Percentiles rank a stretch among this genome's conserved stretches.
Evolutionary conservation across 805 yeast species (phyloP).

Genomic region (Sugiyamaella lignohabitans): DNA sequence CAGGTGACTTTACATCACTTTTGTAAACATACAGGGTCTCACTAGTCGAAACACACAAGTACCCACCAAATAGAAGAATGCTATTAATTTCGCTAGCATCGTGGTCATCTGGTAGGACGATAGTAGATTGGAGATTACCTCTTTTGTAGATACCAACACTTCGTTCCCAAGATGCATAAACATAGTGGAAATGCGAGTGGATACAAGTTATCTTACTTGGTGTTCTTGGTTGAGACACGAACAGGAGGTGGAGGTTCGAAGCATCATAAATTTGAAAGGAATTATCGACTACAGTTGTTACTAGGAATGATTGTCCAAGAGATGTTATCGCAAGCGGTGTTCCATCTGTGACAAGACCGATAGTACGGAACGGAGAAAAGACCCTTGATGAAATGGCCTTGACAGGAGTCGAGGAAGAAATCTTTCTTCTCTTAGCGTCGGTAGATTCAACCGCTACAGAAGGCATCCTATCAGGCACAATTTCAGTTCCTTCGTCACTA

Average conservation of each 20-base stretch:
- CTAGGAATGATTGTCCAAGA: constrained; percentile 78
- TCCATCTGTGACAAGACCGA: constrained; percentile 86
- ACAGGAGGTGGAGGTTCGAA: constrained; percentile 71
- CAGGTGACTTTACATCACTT: constrained; percentile 34
- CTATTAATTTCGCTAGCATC: constrained; percentile 39
- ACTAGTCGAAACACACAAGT: constrained; percentile 51
- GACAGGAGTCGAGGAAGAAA: not conserved
- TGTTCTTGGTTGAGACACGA: constrained; percentile 79
- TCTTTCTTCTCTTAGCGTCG: constrained; percentile 2
- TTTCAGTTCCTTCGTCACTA: not conserved
- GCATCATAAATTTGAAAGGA: constrained; percentile 90
- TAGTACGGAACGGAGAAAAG: constrained; percentile 72
- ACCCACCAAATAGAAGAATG: constrained; percentile 70
- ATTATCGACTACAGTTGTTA: constrained; percentile 84
- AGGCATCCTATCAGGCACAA: not conserved
- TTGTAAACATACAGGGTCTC: constrained; percentile 50
- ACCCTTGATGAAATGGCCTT: constrained; percentile 42
- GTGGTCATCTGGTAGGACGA: constrained; percentile 32
- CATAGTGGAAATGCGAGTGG: constrained; percentile 76
- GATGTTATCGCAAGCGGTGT: constrained; percentile 84
- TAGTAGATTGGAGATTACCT: constrained; percentile 53
- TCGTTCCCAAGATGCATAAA: constrained; percentile 68
- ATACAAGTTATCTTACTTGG: constrained; percentile 61
- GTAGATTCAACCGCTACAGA: constrained; percentile 1
- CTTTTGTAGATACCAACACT: constrained; percentile 73